These are phyloP conservation scores for Dionaea muscipula DNA, from an alignment of 179 eudicot genomes.

Conservation along the genomic window DNA sequence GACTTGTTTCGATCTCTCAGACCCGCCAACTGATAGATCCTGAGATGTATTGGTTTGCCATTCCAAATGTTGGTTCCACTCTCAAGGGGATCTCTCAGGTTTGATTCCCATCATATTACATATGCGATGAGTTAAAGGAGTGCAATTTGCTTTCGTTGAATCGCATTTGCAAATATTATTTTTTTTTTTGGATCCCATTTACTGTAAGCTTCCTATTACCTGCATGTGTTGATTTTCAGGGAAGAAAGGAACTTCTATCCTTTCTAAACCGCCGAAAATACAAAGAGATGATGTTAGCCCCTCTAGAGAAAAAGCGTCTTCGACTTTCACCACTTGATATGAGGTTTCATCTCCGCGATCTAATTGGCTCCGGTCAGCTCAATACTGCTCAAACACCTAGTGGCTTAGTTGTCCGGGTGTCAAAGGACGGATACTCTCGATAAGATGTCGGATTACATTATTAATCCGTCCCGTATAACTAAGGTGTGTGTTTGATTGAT, in stretches of 20 bases:
- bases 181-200: neutral
- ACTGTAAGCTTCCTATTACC: no score
- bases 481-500: no score
- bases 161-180: no score
- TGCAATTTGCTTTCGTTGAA: no score
- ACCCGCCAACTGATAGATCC: constrained; percentile 89
- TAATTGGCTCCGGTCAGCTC: constrained; percentile 83
- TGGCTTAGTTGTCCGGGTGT: constrained; percentile 64
- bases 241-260: constrained; percentile 84
- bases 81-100: constrained; percentile 40
- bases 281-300: constrained; percentile 88
- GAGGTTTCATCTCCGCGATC: constrained; percentile 92
- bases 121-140: no score
- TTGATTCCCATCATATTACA: no score
- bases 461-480: no score
- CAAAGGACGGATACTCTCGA: constrained; percentile 42
- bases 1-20: constrained; percentile 22
- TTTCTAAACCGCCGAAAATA: constrained; percentile 70
- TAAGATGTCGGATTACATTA: no score
- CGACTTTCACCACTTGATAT: constrained; percentile 71
- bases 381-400: constrained; percentile 64
- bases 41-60: constrained; percentile 83
- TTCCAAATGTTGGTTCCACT: constrained; percentile 71
- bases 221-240: constrained; percentile 26
- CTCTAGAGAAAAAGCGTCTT: constrained; percentile 68